Percentiles rank a stretch among this genome's conserved stretches.
phyloP scores from a whole-genome alignment of 805 yeast species.

The Pichia paraexigua region DNA sequence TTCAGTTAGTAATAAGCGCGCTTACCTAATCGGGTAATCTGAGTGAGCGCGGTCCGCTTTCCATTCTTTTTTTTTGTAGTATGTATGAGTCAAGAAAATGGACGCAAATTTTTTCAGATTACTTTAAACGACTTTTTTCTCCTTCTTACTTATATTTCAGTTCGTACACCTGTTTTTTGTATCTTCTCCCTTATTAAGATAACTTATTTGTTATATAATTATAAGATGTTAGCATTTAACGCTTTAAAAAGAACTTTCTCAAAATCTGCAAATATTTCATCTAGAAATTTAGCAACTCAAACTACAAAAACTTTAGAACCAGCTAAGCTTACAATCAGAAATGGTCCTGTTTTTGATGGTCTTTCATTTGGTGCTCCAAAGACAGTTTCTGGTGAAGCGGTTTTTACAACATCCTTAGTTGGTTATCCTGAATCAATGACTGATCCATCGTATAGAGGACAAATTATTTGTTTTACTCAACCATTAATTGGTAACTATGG shows the following conservation, averaged over 20 bases:
- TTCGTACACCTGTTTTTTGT: neutral
- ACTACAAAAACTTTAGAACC: constrained; percentile 45
- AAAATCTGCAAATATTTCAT: neutral
- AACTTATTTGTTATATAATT: neutral
- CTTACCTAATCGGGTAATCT: constrained; percentile 10
- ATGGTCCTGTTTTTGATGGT: constrained; percentile 91
- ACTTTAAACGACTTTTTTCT: neutral
- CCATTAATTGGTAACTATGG: constrained; percentile 98
- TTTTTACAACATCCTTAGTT: constrained; percentile 93
- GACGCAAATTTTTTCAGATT: constrained; percentile 4
- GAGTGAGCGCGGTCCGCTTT: constrained; percentile 10
- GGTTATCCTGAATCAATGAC: constrained; percentile 99
- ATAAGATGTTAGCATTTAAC: constrained; percentile 12
- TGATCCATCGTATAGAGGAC: constrained; percentile 96
- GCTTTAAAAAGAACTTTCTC: constrained; percentile 4
- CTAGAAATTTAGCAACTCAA: constrained; percentile 16
- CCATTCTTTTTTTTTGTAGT: neutral
- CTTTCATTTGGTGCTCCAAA: constrained; percentile 93
- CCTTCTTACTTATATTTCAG: neutral
- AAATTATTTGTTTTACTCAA: constrained; percentile 92
- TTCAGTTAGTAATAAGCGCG: constrained; percentile 7
- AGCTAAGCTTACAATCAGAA: constrained; percentile 84
- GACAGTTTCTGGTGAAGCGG: constrained; percentile 93
- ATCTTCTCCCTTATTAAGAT: neutral
- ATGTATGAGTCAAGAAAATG: constrained; percentile 3